Evolutionary conservation across 768 basidiomycete genomes (phyloP).

Genomic region (Trametopsis cervina): DNA sequence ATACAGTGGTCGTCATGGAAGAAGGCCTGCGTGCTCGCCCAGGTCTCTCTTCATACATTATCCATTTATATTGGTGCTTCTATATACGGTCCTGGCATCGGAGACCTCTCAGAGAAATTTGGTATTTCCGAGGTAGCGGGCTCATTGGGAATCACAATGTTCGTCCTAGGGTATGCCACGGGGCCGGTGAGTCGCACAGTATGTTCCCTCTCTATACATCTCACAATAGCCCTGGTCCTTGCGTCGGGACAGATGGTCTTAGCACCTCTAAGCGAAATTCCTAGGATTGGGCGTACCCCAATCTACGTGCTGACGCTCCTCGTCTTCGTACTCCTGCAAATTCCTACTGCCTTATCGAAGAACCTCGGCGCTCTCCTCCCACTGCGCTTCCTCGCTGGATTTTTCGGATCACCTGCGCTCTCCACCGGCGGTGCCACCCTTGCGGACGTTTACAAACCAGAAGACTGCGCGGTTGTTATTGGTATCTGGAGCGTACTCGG

Average conservation of each 20-base stretch:
- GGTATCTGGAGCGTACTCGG: conserved; percentile 23
- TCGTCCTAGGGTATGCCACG: conserved; percentile 19
- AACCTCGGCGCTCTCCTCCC: conserved; percentile 27
- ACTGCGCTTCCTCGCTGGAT: conserved; percentile 28
- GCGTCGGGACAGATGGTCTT: conserved; percentile 1
- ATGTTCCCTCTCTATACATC: neutral
- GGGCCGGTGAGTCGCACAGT: conserved; percentile 7
- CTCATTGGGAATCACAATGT: conserved; percentile 25
- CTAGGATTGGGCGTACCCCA: conserved; percentile 25
- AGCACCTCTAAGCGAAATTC: conserved; percentile 27
- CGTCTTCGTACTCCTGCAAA: conserved; percentile 27
- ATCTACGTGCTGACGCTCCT: conserved; percentile 26
- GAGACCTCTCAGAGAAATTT: conserved; percentile 22
- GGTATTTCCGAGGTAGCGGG: conserved; percentile 23
- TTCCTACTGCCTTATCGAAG: conserved; percentile 26
- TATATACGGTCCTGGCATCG: conserved; percentile 26
- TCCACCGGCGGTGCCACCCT: conserved; percentile 26
- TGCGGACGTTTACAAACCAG: conserved; percentile 18
- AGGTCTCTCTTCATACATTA: conserved; percentile 26
- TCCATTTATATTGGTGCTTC: conserved; percentile 29
- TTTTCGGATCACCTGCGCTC: conserved; percentile 26
- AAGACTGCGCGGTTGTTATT: conserved; percentile 20
- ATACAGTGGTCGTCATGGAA: conserved; percentile 26
- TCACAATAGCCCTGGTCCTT: neutral
- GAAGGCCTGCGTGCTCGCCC: conserved; percentile 24